Conservation (phyloP, 306 rosid species). For the Gynostemma pentaphyllum region DNA sequence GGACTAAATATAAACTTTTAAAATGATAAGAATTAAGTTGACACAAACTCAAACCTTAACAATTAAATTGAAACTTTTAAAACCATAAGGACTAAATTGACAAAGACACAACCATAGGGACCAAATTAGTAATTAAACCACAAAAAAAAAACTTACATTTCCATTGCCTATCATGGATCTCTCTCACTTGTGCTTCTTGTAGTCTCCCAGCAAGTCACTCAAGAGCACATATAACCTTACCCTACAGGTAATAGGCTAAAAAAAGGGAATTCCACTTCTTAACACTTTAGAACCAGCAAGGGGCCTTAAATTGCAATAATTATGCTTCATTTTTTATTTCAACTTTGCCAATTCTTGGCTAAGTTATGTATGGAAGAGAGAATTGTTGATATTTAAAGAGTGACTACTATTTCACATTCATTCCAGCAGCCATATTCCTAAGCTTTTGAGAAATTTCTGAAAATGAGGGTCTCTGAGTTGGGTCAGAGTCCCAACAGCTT, state of each 20-base stretch:
- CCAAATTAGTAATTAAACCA: no score
- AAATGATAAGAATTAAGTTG: no score
- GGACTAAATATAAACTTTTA: no score
- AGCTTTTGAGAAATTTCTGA: conserved; percentile 92
- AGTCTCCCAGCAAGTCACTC: conserved; percentile 29
- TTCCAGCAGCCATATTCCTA: conserved; percentile 87
- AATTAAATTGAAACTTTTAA: no score
- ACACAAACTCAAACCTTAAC: no score
- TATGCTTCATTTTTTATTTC: conserved; percentile 37
- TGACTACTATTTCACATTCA: conserved; percentile 68
- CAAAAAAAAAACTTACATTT: conserved; percentile 1
- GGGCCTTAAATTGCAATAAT: conserved; percentile 23
- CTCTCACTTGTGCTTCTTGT: conserved; percentile 16
- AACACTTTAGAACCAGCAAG: conserved; percentile 29
- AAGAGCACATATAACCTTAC: conserved; percentile 18
- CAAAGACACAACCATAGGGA: no score
- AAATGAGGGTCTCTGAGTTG: conserved; percentile 74
- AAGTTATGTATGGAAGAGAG: conserved; percentile 12
- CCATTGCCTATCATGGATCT: background rate
- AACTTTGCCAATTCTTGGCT: conserved; percentile 24
- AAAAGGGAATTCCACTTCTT: conserved; percentile 25
- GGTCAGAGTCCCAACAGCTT: conserved; percentile 91
- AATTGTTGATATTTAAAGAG: conserved; percentile 18
- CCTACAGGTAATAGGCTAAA: conserved; percentile 2
- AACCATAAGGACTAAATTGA: no score